A percentile compares a stretch with the other conserved stretches of the same genome.
These are phyloP conservation scores for Bocquillonia castaneifolia DNA, from an alignment of 441 rosid species.

Conservation along the genomic window DNA sequence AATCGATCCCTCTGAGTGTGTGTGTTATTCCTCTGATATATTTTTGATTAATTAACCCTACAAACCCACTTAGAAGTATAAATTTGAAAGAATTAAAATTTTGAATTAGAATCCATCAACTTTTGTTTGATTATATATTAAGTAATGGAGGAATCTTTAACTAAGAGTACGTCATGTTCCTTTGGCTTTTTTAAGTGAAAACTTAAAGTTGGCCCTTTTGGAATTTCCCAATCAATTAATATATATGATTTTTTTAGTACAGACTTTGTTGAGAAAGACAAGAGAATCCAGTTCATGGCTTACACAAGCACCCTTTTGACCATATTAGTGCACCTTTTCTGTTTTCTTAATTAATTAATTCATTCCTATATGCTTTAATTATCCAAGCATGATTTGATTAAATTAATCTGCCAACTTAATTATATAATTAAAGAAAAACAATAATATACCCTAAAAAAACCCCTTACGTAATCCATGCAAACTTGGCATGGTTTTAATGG, in stretches of 20 bases:
- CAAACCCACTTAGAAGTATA: conserved; percentile 12
- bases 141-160: conserved; percentile 42
- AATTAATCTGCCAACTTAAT: conserved; percentile 7
- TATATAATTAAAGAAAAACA: conserved; percentile 2
- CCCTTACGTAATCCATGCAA: conserved; percentile 42
- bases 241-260: conserved; percentile 10
- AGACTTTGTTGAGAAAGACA: conserved; percentile 34
- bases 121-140: conserved; percentile 32
- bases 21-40: conserved; percentile 19
- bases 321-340: conserved; percentile 46
- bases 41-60: conserved; percentile 4
- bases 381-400: too few species aligned
- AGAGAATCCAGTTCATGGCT: conserved; percentile 56
- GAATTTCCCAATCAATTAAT: conserved; percentile 24
- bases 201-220: conserved; percentile 40
- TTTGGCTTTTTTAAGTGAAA: conserved; percentile 43
- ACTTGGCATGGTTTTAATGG: conserved; percentile 39
- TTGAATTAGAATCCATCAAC: conserved; percentile 56
- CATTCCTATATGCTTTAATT: background rate
- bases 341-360: conserved; percentile 21
- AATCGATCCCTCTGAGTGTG: conserved; percentile 1
- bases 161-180: conserved; percentile 43
- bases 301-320: conserved; percentile 57
- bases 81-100: conserved; percentile 23
- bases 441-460: background rate